phyloP scores from a whole-genome alignment of 1,284 basidiomycete genomes.

The Ustilago hordei region DNA sequence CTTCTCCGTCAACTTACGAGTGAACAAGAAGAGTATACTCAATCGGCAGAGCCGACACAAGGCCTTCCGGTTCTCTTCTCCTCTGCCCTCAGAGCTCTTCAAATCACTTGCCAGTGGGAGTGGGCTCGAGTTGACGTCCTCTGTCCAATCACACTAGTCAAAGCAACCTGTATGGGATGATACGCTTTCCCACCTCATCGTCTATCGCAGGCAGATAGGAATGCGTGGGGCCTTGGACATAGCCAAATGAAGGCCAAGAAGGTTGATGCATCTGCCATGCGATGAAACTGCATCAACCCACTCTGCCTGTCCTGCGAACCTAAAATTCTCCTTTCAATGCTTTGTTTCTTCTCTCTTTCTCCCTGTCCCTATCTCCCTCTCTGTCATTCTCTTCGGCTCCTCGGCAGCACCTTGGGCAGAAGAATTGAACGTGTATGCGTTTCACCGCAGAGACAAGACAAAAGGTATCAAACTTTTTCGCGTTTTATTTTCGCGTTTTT shows the following conservation, averaged over 20 bases:
- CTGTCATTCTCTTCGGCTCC: too few relatives aligned
- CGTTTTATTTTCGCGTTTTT: too few relatives aligned
- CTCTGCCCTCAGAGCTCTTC: neutral
- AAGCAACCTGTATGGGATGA: neutral
- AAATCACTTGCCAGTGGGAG: neutral
- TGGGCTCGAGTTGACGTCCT: neutral
- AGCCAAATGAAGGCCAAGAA: neutral
- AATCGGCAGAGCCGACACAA: neutral
- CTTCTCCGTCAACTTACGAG: too few relatives aligned
- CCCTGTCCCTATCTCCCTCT: neutral
- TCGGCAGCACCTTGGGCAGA: neutral
- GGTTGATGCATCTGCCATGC: constrained; percentile 4
- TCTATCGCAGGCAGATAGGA: neutral
- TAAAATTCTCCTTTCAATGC: neutral
- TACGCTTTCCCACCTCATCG: neutral
- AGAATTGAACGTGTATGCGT: neutral
- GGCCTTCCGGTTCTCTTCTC: neutral
- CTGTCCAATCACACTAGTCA: neutral
- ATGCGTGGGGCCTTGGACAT: neutral
- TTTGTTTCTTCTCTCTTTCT: neutral
- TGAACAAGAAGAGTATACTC: too few relatives aligned
- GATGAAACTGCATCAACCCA: constrained; percentile 1
- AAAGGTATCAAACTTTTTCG: neutral
- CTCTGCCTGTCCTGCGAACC: neutral
- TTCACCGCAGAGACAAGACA: neutral